Evolutionary conservation across 768 basidiomycete species (phyloP).

Genomic region (Hebeloma cylindrosporum): DNA sequence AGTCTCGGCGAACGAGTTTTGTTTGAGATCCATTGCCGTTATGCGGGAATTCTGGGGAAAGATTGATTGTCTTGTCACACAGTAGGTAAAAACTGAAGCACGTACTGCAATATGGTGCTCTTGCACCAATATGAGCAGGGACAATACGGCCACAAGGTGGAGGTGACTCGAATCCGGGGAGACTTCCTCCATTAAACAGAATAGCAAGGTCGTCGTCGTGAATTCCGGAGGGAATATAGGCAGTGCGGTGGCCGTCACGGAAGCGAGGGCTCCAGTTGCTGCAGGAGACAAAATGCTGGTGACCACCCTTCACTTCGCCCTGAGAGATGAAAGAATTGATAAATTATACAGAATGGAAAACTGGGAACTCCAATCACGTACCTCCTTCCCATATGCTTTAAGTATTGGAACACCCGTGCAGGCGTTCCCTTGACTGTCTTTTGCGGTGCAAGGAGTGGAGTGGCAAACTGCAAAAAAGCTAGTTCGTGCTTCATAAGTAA

Average conservation of each 20-base stretch:
- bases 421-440: not conserved
- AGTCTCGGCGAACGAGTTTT: not conserved
- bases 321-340: no score
- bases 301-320: no score
- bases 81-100: no score
- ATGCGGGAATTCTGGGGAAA: slow-evolving; percentile 3
- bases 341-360: no score
- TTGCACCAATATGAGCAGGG: slow-evolving; percentile 1
- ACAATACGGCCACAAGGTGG: slow-evolving; percentile 3
- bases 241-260: not conserved
- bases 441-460: not conserved
- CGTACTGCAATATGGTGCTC: slow-evolving; percentile 3
- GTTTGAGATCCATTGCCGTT: slow-evolving; percentile 2
- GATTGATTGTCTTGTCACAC: no score
- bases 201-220: slow-evolving; percentile 3
- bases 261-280: not conserved
- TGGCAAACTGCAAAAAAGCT: slow-evolving; percentile 8
- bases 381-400: not conserved
- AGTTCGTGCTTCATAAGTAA: not conserved
- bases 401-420: slow-evolving; percentile 1
- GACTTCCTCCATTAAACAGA: not conserved
- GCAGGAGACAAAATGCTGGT: slow-evolving; percentile 2
- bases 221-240: slow-evolving; percentile 1
- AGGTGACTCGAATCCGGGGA: not conserved
- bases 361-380: not conserved